These are phyloP conservation scores for Bipolaris sorokiniana DNA, from an alignment of 2,329 filamentous ascomycete species.

Conservation along the genomic window DNA sequence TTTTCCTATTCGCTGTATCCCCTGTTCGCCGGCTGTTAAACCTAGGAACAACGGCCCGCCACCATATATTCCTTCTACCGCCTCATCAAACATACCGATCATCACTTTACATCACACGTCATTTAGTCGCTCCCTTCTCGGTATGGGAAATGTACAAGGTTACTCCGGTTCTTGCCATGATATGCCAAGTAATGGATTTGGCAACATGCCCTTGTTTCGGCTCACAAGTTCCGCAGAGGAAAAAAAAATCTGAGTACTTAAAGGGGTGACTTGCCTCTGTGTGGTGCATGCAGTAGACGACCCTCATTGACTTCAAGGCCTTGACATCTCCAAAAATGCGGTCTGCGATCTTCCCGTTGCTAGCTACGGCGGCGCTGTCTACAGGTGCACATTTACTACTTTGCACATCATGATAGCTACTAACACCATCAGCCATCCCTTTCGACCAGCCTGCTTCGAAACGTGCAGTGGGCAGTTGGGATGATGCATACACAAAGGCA, in stretches of 20 bases:
- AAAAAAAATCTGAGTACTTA: constrained; percentile 27
- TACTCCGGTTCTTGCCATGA: constrained; percentile 7
- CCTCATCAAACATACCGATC: constrained; percentile 36
- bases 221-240: constrained; percentile 6
- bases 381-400: constrained; percentile 23
- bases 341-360: constrained; percentile 28
- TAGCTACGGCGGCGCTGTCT: constrained; percentile 31
- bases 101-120: constrained; percentile 33
- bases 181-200: constrained; percentile 32
- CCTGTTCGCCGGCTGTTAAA: constrained; percentile 31
- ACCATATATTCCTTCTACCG: constrained; percentile 29
- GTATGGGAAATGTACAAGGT: constrained; percentile 8
- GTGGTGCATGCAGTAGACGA: constrained; percentile 1
- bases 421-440: constrained; percentile 28
- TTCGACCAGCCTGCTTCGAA: constrained; percentile 24
- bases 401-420: constrained; percentile 2
- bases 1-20: constrained; percentile 34
- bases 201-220: constrained; percentile 14
- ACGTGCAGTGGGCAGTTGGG: constrained; percentile 44
- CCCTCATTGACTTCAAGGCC: constrained; percentile 3
- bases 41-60: constrained; percentile 42
- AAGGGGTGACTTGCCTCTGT: constrained; percentile 13
- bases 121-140: constrained; percentile 7
- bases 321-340: constrained; percentile 30
- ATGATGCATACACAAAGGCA: constrained; percentile 50